Evolutionary conservation across 2,329 filamentous ascomycete genomes (phyloP), one percentile per base, ranked within the genome.

Genomic region (Neonectria ditissima): DNA sequence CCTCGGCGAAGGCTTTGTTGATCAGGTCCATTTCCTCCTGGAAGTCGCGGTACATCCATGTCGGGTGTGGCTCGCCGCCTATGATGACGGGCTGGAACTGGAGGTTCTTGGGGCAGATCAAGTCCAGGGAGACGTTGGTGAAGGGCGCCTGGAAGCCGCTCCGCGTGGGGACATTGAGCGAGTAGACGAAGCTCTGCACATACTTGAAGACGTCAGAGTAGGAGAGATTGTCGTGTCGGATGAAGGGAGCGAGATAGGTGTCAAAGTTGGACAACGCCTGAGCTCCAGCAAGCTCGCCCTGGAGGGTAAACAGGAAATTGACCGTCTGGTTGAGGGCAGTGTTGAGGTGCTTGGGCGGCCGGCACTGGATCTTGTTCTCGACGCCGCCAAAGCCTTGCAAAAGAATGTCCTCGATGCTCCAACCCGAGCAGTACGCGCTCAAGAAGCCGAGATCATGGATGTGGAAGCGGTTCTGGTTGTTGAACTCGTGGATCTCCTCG

Each of bases 21-120:
- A 72, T 59, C 20, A 73, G 28, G 16, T 72, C 70, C 70, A 72
- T 73, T 53, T 72, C 70, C 54, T 69, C 56, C 14, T 72, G 70
- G 9, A 73, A 72, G n/a, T 69, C 63, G 20, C 43, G 64, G 30
- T 72, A 72, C 6, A 62, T 22, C 70, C 66, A 72, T 8, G 63
- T 64, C 3, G 51, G 26, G 37, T 63, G 68, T 0, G 66, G 2
- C 1, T 73, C 61, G 1, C 70, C 70, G 0, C 70, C 68, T 0
- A 72, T 65, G 5, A 72, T 68, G 2, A 72, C 65, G 0, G 58
- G 63, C 16, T 73, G 70, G 5, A 62, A 59, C 0, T 53, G 62
- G 0, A 72, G 24, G 16, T 61, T 71, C 2, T 63, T 69, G 0
- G 70, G 70, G 3, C 69, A 72, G 5, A 73, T 58, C 1, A 72